Evolutionary conservation across 2,329 filamentous ascomycete species (phyloP).

Genomic region (Hymenoscyphus infarciens): DNA sequence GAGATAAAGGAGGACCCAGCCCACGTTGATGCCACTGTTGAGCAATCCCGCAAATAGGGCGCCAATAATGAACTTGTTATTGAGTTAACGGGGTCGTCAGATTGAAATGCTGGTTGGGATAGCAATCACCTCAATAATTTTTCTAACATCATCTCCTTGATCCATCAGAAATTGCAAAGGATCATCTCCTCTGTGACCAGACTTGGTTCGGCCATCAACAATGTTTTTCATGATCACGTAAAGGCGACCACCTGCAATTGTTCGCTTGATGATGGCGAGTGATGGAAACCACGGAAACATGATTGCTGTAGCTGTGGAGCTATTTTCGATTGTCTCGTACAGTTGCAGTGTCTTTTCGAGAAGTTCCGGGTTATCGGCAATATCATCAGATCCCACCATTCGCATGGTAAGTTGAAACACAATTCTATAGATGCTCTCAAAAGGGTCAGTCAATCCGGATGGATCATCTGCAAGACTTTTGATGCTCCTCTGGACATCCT

Average conservation of each 20-base stretch:
- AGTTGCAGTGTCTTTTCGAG: slow-evolving; percentile 7
- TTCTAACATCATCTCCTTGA: neutral
- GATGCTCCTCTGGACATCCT: slow-evolving; percentile 7
- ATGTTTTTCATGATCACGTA: slow-evolving; percentile 9
- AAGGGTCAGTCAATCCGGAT: slow-evolving; percentile 11
- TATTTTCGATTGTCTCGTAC: slow-evolving; percentile 8
- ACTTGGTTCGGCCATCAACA: slow-evolving; percentile 3
- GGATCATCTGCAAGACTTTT: slow-evolving; percentile 1
- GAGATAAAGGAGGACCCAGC: slow-evolving; percentile 38
- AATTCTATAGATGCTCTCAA: slow-evolving; percentile 12
- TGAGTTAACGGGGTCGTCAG: neutral
- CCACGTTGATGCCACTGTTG: slow-evolving; percentile 11
- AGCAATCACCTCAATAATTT: slow-evolving; percentile 8
- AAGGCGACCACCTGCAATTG: slow-evolving; percentile 8
- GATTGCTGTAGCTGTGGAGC: slow-evolving; percentile 4
- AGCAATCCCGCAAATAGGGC: slow-evolving; percentile 7
- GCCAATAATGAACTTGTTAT: slow-evolving; percentile 7
- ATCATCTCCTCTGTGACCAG: slow-evolving; percentile 9
- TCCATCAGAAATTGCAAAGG: slow-evolving; percentile 10
- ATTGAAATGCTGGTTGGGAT: neutral
- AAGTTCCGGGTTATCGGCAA: slow-evolving; percentile 10
- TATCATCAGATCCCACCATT: slow-evolving; percentile 11
- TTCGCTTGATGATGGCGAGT: slow-evolving; percentile 10
- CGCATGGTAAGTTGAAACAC: slow-evolving; percentile 13
- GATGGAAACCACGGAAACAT: slow-evolving; percentile 11